Percentiles rank a stretch among this genome's conserved stretches.
phyloP scores from a whole-genome alignment of 225 moss, liverwort and hornwort species.

The Polytrichum commune region DNA sequence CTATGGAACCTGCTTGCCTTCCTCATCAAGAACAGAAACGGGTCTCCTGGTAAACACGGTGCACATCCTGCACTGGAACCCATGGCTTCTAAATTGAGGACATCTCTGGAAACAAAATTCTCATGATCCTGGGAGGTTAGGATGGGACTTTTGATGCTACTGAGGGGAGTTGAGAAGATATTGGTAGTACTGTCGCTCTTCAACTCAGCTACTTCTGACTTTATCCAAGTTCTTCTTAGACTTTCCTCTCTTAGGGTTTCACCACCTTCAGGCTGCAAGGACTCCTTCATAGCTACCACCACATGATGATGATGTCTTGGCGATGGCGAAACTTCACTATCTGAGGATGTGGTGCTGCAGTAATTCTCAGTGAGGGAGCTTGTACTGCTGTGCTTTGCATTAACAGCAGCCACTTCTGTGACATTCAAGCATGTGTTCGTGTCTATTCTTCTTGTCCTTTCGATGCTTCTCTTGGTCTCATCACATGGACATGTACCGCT shows the following conservation, averaged over 20 bases:
- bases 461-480: conserved; percentile 34
- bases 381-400: neutral
- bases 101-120: too few relatives aligned
- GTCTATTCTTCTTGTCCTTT: conserved; percentile 14
- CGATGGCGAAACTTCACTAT: neutral
- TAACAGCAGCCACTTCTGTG: neutral
- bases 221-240: neutral
- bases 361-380: neutral
- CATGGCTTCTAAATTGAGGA: too few relatives aligned
- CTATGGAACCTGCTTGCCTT: conserved; percentile 39
- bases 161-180: too few relatives aligned
- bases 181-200: too few relatives aligned
- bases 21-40: conserved; percentile 40
- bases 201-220: too few relatives aligned
- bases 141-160: too few relatives aligned
- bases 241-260: neutral
- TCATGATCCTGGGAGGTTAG: too few relatives aligned
- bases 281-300: too few relatives aligned
- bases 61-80: too few relatives aligned
- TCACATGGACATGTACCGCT: conserved; percentile 17
- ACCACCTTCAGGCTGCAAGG: too few relatives aligned
- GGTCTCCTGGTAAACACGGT: conserved; percentile 21
- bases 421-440: too few relatives aligned
- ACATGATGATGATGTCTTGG: too few relatives aligned
- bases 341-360: neutral